A percentile compares a stretch with the other conserved stretches of the same genome.
Evolutionary conservation across 345 rosid genomes (phyloP).

Genomic region (Diplotaxis tenuifolia): DNA sequence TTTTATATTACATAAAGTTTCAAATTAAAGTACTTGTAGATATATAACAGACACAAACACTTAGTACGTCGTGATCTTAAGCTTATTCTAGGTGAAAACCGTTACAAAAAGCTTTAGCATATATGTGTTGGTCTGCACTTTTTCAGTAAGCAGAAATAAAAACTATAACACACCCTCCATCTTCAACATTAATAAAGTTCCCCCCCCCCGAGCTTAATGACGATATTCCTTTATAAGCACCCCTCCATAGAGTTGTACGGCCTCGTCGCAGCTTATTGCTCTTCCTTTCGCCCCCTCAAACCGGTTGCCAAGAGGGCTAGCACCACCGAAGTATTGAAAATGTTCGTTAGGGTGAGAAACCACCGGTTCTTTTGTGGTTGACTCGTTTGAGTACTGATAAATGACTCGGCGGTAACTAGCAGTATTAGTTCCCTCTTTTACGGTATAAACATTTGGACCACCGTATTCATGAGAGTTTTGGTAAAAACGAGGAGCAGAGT

Average conservation of each 20-base stretch:
- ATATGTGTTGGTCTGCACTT: slow-evolving; percentile 30
- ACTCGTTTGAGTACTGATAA: slow-evolving; percentile 10
- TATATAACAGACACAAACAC: slow-evolving; percentile 35
- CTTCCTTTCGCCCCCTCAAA: slow-evolving; percentile 20
- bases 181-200: slow-evolving; percentile 18
- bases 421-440: slow-evolving; percentile 10
- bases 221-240: slow-evolving; percentile 35
- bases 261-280: slow-evolving; percentile 34
- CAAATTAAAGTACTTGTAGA: slow-evolving; percentile 11
- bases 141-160: slow-evolving; percentile 4
- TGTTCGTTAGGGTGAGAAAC: slow-evolving; percentile 17
- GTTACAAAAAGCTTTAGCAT: slow-evolving; percentile 22
- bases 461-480: slow-evolving; percentile 12
- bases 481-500: slow-evolving; percentile 2
- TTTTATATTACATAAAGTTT: slow-evolving; percentile 23
- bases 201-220: neutral
- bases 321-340: slow-evolving; percentile 13
- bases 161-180: slow-evolving; percentile 16
- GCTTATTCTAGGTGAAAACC: slow-evolving; percentile 27
- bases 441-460: slow-evolving; percentile 18
- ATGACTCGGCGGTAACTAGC: slow-evolving; percentile 4
- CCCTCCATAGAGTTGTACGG: slow-evolving; percentile 30
- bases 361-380: slow-evolving; percentile 14
- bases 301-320: slow-evolving; percentile 12
- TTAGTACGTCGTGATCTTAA: slow-evolving; percentile 23